A percentile compares a stretch with the other conserved stretches of the same genome.
These are phyloP conservation scores for Geosmithia morbida DNA, from an alignment of 2,329 filamentous ascomycete species.

Conservation along the genomic window DNA sequence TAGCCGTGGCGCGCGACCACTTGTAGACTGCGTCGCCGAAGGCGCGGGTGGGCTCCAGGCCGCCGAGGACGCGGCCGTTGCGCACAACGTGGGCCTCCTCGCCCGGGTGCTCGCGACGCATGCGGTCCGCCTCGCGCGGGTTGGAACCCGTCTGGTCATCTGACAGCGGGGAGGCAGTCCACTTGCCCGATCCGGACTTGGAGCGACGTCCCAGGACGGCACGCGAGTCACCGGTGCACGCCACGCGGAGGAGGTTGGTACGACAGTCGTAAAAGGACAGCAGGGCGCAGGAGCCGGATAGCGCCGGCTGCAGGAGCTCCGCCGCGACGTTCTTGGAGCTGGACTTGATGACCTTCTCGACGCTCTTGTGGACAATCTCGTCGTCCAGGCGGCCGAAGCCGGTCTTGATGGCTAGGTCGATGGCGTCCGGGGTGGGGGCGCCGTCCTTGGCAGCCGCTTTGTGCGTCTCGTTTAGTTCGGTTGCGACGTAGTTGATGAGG, in stretches of 20 bases:
- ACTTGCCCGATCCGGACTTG: slow-evolving; percentile 54
- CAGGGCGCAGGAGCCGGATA: slow-evolving; percentile 94
- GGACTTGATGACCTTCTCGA: slow-evolving; percentile 77
- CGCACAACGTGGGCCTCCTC: slow-evolving; percentile 68
- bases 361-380: slow-evolving; percentile 88
- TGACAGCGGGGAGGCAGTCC: slow-evolving; percentile 80
- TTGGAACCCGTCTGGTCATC: slow-evolving; percentile 91
- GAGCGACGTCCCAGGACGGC: slow-evolving; percentile 77
- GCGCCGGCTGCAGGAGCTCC: slow-evolving; percentile 78
- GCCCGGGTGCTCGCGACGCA: slow-evolving; percentile 76
- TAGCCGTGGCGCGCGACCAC: slow-evolving; percentile 76
- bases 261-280: slow-evolving; percentile 91
- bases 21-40: slow-evolving; percentile 98
- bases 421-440: slow-evolving; percentile 59
- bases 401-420: slow-evolving; percentile 83
- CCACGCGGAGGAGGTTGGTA: slow-evolving; percentile 78
- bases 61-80: slow-evolving; percentile 82
- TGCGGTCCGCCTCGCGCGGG: slow-evolving; percentile 65
- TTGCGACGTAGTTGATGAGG: slow-evolving; percentile 81
- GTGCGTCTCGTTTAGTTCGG: slow-evolving; percentile 87
- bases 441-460: slow-evolving; percentile 45
- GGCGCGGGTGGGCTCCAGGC: slow-evolving; percentile 81
- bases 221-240: slow-evolving; percentile 91
- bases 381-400: slow-evolving; percentile 82
- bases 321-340: slow-evolving; percentile 85